A percentile compares a stretch with the other conserved stretches of the same genome.
Evolutionary conservation across 1,139 yeast species (phyloP).

Genomic region (Yamadazyma diospyri): DNA sequence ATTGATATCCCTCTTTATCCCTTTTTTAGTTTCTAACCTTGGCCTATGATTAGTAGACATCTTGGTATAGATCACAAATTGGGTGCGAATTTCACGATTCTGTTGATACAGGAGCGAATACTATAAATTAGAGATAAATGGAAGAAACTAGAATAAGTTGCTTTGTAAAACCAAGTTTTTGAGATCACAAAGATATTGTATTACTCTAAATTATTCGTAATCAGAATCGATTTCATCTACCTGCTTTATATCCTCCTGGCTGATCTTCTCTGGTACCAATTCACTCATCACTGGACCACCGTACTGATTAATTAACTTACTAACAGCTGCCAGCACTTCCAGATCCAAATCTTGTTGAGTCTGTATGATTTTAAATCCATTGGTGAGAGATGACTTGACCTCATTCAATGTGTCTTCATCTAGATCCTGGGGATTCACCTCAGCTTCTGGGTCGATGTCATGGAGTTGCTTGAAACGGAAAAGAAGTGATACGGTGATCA

Average conservation of each 20-base stretch:
- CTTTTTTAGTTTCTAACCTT: slow-evolving; percentile 82
- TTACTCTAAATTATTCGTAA: no score
- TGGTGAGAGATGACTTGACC: slow-evolving; percentile 52
- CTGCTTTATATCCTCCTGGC: slow-evolving; percentile 42
- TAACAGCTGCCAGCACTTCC: slow-evolving; percentile 54
- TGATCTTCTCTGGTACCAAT: slow-evolving; percentile 40
- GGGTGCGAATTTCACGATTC: slow-evolving; percentile 1
- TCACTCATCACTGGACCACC: slow-evolving; percentile 58
- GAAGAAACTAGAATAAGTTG: no score
- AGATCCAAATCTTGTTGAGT: slow-evolving; percentile 43
- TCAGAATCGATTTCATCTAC: slow-evolving; percentile 38
- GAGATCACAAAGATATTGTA: no score
- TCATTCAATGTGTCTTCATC: slow-evolving; percentile 36
- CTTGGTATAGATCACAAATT: no score
- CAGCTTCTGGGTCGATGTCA: slow-evolving; percentile 44
- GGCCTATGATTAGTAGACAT: slow-evolving; percentile 94
- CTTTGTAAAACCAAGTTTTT: no score
- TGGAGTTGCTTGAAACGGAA: slow-evolving; percentile 46
- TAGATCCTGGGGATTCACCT: slow-evolving; percentile 18
- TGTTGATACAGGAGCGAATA: no score
- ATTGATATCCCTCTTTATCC: slow-evolving; percentile 44
- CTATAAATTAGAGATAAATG: no score
- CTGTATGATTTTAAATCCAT: slow-evolving; percentile 49
- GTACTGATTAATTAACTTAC: slow-evolving; percentile 45
- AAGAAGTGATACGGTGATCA: slow-evolving; percentile 75